Percentiles rank a stretch among this genome's conserved stretches.
Conservation (phyloP, 805 yeast genomes). For the Saturnispora silvae region DNA sequence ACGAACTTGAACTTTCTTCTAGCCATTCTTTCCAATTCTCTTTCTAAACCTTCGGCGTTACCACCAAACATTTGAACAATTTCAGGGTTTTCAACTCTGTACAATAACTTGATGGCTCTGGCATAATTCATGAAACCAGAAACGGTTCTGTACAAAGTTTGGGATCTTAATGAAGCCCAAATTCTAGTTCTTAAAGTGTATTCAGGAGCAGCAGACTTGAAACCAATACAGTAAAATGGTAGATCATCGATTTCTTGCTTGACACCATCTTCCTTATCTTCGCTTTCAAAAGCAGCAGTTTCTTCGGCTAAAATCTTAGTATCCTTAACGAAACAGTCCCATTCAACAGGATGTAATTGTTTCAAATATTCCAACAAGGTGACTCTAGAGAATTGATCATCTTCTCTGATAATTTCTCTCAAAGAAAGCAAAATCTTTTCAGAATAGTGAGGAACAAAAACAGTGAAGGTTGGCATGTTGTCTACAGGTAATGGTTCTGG, state of each 20-base stretch:
- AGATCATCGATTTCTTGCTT: conserved; percentile 82
- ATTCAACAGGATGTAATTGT: conserved; percentile 91
- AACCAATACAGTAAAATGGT: conserved; percentile 94
- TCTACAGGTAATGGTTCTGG: conserved; percentile 99
- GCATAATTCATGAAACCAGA: conserved; percentile 98
- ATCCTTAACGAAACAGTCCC: conserved; percentile 96
- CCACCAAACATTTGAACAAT: conserved; percentile 98
- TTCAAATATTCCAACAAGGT: conserved; percentile 89
- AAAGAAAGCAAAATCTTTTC: conserved; percentile 90
- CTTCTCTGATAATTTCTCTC: conserved; percentile 93
- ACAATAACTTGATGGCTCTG: conserved; percentile 85
- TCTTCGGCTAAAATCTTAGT: conserved; percentile 93
- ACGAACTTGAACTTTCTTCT: conserved; percentile 71
- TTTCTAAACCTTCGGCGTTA: conserved; percentile 91
- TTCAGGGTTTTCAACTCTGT: conserved; percentile 92
- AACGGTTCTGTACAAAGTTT: conserved; percentile 91
- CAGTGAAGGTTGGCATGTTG: conserved; percentile 99
- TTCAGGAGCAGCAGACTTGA: conserved; percentile 95
- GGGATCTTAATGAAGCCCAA: conserved; percentile 97
- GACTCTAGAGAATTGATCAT: conserved; percentile 91
- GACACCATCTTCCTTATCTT: conserved; percentile 54
- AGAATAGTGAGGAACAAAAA: conserved; percentile 89
- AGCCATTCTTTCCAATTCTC: conserved; percentile 87
- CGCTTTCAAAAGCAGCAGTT: conserved; percentile 68
- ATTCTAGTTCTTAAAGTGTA: conserved; percentile 92